These are phyloP conservation scores for Fraxinus dipetala DNA, from an alignment of 305 asterid genomes.

Conservation along the genomic window DNA sequence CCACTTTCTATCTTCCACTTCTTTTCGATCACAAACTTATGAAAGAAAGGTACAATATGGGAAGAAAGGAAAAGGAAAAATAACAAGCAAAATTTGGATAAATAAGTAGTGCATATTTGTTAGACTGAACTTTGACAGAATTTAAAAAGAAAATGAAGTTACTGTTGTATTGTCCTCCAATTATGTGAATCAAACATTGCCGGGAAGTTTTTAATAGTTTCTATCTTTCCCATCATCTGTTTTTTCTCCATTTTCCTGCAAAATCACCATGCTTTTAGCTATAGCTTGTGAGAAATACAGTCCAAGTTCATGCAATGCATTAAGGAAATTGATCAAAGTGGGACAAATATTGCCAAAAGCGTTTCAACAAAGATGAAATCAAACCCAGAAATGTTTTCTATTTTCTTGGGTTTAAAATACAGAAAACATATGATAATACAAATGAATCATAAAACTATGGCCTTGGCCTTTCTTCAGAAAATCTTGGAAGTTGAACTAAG, in stretches of 20 bases:
- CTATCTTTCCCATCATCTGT: not conserved
- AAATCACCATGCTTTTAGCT: not conserved
- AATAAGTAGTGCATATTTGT: too few relatives aligned
- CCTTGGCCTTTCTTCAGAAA: slow-evolving; percentile 63
- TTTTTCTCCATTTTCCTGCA: not conserved
- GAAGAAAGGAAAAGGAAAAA: too few relatives aligned
- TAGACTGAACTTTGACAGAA: not conserved
- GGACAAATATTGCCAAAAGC: not conserved
- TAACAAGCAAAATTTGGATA: too few relatives aligned
- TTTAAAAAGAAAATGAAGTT: too few relatives aligned
- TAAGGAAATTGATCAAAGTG: not conserved
- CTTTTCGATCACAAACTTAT: not conserved
- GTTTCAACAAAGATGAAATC: not conserved
- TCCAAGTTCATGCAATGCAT: not conserved
- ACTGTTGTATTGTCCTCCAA: not conserved
- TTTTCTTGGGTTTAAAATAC: not conserved
- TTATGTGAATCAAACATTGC: not conserved
- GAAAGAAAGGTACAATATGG: not conserved
- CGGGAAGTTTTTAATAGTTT: not conserved
- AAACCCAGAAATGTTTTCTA: not conserved
- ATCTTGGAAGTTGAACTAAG: slow-evolving; percentile 80
- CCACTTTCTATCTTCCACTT: not conserved
- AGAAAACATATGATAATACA: not conserved
- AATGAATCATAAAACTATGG: slow-evolving; percentile 20
- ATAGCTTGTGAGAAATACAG: not conserved